phyloP scores from a whole-genome alignment of 805 yeast genomes.

The Kazachstania kunashirensis region DNA sequence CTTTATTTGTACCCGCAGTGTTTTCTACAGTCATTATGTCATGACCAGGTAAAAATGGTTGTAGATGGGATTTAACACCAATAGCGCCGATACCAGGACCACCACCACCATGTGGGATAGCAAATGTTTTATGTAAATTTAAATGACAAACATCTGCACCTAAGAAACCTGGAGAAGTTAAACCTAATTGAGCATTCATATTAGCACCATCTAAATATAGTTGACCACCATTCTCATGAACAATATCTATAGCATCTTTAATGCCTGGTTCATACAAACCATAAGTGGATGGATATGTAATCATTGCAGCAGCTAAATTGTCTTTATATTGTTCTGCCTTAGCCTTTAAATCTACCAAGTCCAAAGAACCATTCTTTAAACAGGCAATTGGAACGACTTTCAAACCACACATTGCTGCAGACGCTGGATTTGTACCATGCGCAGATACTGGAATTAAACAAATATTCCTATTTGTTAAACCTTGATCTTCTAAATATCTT shows the following conservation, averaged over 20 bases:
- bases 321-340: conserved; percentile 64
- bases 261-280: conserved; percentile 94
- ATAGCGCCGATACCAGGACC: conserved; percentile 99
- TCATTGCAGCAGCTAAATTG: conserved; percentile 83
- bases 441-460: conserved; percentile 96
- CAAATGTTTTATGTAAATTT: conserved; percentile 93
- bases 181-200: conserved; percentile 98
- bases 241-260: conserved; percentile 70
- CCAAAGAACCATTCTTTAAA: conserved; percentile 74
- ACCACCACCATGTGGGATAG: conserved; percentile 98
- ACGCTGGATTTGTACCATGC: conserved; percentile 97
- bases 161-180: conserved; percentile 93
- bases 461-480: conserved; percentile 66
- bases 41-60: conserved; percentile 76
- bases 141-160: conserved; percentile 98
- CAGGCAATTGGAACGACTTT: conserved; percentile 92
- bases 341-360: conserved; percentile 58
- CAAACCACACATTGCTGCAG: conserved; percentile 94
- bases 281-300: conserved; percentile 95
- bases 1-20: conserved; percentile 14
- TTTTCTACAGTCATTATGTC: conserved; percentile 34
- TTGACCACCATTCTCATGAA: conserved; percentile 84
- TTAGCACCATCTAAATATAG: conserved; percentile 98
- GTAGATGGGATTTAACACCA: conserved; percentile 76
- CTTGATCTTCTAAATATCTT: conserved; percentile 60